Base-by-base conservation (phyloP, 345 rosid species). In the Balakata baccata region DNA sequence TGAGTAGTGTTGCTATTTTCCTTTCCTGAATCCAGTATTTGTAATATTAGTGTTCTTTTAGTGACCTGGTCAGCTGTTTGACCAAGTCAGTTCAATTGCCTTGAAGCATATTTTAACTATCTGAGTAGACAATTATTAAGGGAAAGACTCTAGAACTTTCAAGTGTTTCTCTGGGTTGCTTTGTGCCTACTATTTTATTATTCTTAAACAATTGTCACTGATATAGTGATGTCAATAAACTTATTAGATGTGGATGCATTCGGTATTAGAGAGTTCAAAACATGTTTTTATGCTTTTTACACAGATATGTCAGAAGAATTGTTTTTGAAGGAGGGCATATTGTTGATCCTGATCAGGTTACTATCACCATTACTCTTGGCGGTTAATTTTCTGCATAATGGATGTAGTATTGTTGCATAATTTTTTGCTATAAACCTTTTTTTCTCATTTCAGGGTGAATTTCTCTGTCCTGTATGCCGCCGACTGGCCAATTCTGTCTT, bases 391-490 rank as follows among this genome's bases (percentile, higher is more conserved):
- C 5, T 47, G 52, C 65, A 34, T 47, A 18, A 50, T 38, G 16
- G 17, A 37, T 17, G 47, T 59, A 23, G 39, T 52, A 46, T 10
- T 51, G 25, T 66, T 37, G 51, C 18, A 3, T 37, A 45, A 52
- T 41, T 18, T 5, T 62, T 9, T 41, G 38, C 52, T 75, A 12
- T 20, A 56, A 52, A 46, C 54, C 60, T 62, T 68, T 70, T 58
- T 23, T 7, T 68, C 69, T 72, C 78, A 78, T 29, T 57, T 65
- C 82, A 94, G 99, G 98, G 94, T 68, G 99, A 95, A 84, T 91
- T 95, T 81, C 92, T 95, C 46, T 95, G 99, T 75, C 99, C 99
- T 70, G 92, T 88, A 66, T 95, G 99, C 74, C 98, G 99, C 56
- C 87, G 87, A 43, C 86, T 92, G 47, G 96, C 92, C 53, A 95